Conservation (phyloP, 108 stramenopile genomes). For the Ochromonas danica region DNA sequence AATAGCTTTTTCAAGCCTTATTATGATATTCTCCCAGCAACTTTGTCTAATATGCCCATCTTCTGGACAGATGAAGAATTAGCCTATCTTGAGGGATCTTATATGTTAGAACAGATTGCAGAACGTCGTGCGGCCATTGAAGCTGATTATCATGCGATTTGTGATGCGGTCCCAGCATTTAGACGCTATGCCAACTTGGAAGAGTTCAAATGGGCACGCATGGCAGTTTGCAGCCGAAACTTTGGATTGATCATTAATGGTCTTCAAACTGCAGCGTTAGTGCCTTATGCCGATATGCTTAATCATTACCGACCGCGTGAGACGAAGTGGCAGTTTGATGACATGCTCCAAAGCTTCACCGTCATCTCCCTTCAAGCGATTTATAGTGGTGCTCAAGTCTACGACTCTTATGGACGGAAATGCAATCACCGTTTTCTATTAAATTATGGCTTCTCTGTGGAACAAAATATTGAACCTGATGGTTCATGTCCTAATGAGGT, state of each 20-base stretch:
- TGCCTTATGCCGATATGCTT: slow-evolving; percentile 99
- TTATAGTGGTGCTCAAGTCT: slow-evolving; percentile 79
- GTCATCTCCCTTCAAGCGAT: slow-evolving; percentile 77
- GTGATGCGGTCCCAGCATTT: slow-evolving; percentile 72
- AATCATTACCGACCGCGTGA: slow-evolving; percentile 98
- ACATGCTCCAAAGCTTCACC: slow-evolving; percentile 88
- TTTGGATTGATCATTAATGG: slow-evolving; percentile 94
- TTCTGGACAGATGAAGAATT: slow-evolving; percentile 88
- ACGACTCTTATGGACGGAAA: slow-evolving; percentile 98
- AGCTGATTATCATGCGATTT: slow-evolving; percentile 85
- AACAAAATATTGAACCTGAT: slow-evolving; percentile 89
- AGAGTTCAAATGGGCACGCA: slow-evolving; percentile 98
- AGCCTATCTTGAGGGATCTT: slow-evolving; percentile 72
- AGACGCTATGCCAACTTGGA: slow-evolving; percentile 69
- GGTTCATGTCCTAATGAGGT: slow-evolving; percentile 99
- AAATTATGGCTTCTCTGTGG: slow-evolving; percentile 99
- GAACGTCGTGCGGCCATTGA: slow-evolving; percentile 73
- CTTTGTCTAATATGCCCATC: slow-evolving; percentile 91
- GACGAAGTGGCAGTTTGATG: slow-evolving; percentile 99
- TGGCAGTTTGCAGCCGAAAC: slow-evolving; percentile 94
- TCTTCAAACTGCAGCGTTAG: slow-evolving; percentile 87
- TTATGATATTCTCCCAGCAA: slow-evolving; percentile 86
- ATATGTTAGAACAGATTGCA: slow-evolving; percentile 69
- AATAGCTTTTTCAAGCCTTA: slow-evolving; percentile 93
- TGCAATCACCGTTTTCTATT: slow-evolving; percentile 99